Evolutionary conservation across 2,329 filamentous ascomycete species (phyloP), one percentile per base, ranked within the genome.

Genomic region (Diaporthe australafricana): DNA sequence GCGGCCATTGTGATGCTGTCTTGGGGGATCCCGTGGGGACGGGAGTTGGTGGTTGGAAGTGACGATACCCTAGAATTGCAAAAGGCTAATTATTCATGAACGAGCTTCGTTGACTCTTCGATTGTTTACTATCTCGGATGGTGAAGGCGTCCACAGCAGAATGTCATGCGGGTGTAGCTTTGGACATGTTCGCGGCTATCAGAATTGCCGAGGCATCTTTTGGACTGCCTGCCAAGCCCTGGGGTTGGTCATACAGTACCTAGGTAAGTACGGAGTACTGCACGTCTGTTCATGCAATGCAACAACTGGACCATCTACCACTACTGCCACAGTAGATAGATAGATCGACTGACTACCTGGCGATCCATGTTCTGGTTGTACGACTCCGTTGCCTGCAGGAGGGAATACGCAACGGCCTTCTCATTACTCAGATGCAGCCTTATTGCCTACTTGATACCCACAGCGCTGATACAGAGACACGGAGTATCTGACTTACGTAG

Each of bases 121-220:
- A 25, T 27, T 50, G 45, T 65, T 50, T 38, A 48, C 45, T 22
- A 12, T 50, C 60, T 2, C 12, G 14, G 42, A 22, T 30, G 38
- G 22, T 68, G 53, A 27, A 68, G 22, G 7, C n/a, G 27, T 68
- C 3, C 11, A 40, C 20, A 8, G 17, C 4, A n/a, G 22, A 27
- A 32, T 57, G 45, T 35, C n/a, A 35, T 35, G 32, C 9, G 32
- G 25, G 11, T 32, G 20, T 57, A 5, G 48, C 40, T 17, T 20
- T 14, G 38, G 52, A 55, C 20, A n/a, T 22, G 32, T 30, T 27
- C 65, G 14, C 50, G 66, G 53, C 53, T 57, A 9, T 30, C 53
- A 50, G 32, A 69, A 25, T 50, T 69, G 66, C 66, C 66, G 53
- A 57, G 66, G 66, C 45, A 57, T 60, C 42, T 45, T 68, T 48